Evolutionary conservation across 352 stramenopile species (phyloP).

Genomic region (Thraustochytrium striatum): DNA sequence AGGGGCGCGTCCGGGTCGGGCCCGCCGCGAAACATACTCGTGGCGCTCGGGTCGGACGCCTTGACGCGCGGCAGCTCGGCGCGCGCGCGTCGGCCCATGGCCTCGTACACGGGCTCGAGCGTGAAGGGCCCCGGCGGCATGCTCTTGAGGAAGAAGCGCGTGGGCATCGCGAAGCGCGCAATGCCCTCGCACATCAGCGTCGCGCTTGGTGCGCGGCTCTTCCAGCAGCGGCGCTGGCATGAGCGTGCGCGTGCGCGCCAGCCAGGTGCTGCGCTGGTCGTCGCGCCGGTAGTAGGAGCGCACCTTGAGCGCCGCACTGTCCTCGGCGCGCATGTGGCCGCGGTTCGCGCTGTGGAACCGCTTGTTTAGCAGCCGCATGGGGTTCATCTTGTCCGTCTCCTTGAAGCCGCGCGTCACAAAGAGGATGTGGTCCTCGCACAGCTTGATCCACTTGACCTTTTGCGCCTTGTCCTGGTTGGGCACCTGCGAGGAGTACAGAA

Average conservation of each 20-base stretch:
- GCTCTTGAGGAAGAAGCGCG: background rate
- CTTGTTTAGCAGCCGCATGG: background rate
- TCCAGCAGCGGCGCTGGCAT: background rate
- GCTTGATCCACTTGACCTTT: background rate
- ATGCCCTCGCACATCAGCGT: background rate
- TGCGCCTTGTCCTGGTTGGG: background rate
- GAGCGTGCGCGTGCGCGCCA: background rate
- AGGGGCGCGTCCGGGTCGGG: too few relatives aligned
- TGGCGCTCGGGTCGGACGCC: background rate
- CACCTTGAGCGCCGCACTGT: background rate
- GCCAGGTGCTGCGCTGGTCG: background rate
- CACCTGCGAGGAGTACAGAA: background rate
- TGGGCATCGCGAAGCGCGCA: background rate
- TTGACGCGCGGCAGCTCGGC: background rate
- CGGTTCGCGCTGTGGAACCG: background rate
- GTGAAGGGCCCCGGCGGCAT: background rate
- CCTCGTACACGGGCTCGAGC: background rate
- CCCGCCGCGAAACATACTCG: too few relatives aligned
- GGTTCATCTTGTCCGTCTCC: background rate
- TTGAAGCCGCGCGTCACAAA: background rate
- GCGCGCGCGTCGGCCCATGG: background rate
- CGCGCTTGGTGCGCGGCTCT: background rate
- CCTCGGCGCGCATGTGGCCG: background rate
- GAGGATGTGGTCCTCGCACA: background rate
- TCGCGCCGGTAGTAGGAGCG: background rate